Evolutionary conservation across 306 rosid genomes (phyloP), one percentile per base, ranked within the genome.

Genomic region (Vigna trinervia): DNA sequence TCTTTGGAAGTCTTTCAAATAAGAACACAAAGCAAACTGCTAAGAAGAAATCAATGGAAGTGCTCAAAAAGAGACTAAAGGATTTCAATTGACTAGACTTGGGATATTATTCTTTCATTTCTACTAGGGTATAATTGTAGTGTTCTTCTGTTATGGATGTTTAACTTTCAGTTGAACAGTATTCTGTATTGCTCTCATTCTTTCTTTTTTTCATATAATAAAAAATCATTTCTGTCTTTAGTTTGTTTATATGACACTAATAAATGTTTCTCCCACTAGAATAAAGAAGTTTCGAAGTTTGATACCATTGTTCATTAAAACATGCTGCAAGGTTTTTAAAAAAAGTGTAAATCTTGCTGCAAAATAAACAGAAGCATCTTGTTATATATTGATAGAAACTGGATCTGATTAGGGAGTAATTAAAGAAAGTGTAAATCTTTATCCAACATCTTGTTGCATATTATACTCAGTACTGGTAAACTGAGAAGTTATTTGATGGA

Each of bases 11-110:
- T 80, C 97, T 95, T 79, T 78, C 96, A 4, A 90, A 69, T 80
- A 89, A 94, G 82, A 89, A 86, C 68, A 68, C 86, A 12, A 92
- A 90, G 90, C 97, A 90, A 78, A 92, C 83, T 76, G 76, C 94
- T n/a, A 88, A 90, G 26, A 95, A 90, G 96, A 95, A 84, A 81
- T 95, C 99, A 70, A 88, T 95, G 94, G 97, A 95, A 34, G 28
- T 71, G 78, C 96, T 95, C 83, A 92, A 88, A 83, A 95, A 85
- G 85, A 75, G 97, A 64, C 92, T 95, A 39, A 95, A 92, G 88
- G 99, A 95, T 84, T 89, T 89, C 79, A 90, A 85, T 75, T 95
- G 84, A 89, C 47, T 77, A 59, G 22, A 60, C 67, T 47, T 66
- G 45, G 62, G 46, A 76, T 48, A 56, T 57, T 19, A 34, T 73